Evolutionary conservation across 2,329 filamentous ascomycete genomes (phyloP), one percentile per base, ranked within the genome.

Genomic region (Colletotrichum gloeosporioides): DNA sequence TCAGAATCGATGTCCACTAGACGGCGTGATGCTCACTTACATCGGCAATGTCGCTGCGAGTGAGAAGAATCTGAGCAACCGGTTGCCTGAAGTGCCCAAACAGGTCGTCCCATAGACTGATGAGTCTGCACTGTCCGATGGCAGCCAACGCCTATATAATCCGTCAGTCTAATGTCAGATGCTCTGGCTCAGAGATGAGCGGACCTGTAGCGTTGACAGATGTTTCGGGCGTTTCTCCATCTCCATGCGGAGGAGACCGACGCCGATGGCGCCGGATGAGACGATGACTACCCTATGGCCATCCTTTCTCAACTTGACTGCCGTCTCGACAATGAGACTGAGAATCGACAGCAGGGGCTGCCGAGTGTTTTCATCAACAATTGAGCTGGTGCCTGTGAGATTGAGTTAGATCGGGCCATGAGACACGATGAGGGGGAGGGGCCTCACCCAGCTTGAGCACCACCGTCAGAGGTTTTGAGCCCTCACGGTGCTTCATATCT

Each of bases 221-320:
- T 98, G 94, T 85, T 98, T 98, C 27, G 97, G 97, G 79, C 95
- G 91, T 81, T 94, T 94, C 32, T 95, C 92, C 76, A 98, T 89
- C 83, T 98, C 92, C 95, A 99, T 98, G 77, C 96, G 92, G 74
- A 95, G 92, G 77, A 99, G 89, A 8, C 96, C 97, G 77, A 99
- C 96, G 75, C 96, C 97, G 85, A 99, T 98, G 84, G 97, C 97
- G 76, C 97, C 97, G 0, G 97, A 99, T 4, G 97, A 99, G 78
- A 99, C 98, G 79, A 99, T 95, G 84, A 99, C 93, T 68, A 99
- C 97, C 80, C 93, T 93, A 85, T 99, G 96, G 66, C 97, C 97
- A 92, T 98, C 94, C 85, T 96, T 94, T 79, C 93, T 93, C 59
- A 99, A 89, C 82, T 93, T 95, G 70, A 96, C 94, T 16, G 95